Percentiles rank a stretch among this genome's conserved stretches.
These are phyloP conservation scores for Blastocrithidia nonstop DNA, from an alignment of 208 protist species.

Conservation along the genomic window DNA sequence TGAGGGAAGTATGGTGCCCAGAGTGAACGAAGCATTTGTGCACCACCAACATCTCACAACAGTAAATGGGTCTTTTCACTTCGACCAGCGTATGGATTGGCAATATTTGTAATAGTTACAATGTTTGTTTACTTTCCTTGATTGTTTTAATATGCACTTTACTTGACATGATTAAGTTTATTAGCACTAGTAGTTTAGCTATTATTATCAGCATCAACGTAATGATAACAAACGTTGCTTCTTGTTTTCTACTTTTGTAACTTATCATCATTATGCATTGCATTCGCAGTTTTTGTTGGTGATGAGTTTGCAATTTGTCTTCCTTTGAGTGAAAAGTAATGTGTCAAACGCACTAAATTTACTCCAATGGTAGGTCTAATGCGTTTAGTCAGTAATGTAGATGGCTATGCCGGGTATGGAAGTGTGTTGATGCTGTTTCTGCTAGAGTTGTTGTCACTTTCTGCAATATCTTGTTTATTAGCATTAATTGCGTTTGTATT, in stretches of 20 bases:
- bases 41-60: conserved; percentile 95
- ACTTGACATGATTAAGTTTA: no score
- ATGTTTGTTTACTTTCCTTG: neutral
- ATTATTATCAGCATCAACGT: no score
- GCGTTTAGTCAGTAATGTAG: conserved; percentile 33
- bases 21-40: conserved; percentile 84
- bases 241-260: no score
- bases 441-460: neutral
- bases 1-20: conserved; percentile 94
- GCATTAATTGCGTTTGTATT: neutral
- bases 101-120: neutral
- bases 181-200: no score
- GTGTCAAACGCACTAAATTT: conserved; percentile 91
- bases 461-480: neutral
- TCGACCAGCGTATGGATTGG: neutral
- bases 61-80: conserved; percentile 18
- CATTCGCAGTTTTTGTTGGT: no score
- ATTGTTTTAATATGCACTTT: no score
- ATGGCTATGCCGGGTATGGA: conserved; percentile 9
- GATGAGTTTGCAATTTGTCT: no score
- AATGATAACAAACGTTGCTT: no score
- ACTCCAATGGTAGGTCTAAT: conserved; percentile 96
- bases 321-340: conserved; percentile 23
- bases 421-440: neutral
- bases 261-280: no score